These are phyloP conservation scores for Coniochaeta ligniaria DNA, from an alignment of 2,329 filamentous ascomycete genomes.

Conservation along the genomic window DNA sequence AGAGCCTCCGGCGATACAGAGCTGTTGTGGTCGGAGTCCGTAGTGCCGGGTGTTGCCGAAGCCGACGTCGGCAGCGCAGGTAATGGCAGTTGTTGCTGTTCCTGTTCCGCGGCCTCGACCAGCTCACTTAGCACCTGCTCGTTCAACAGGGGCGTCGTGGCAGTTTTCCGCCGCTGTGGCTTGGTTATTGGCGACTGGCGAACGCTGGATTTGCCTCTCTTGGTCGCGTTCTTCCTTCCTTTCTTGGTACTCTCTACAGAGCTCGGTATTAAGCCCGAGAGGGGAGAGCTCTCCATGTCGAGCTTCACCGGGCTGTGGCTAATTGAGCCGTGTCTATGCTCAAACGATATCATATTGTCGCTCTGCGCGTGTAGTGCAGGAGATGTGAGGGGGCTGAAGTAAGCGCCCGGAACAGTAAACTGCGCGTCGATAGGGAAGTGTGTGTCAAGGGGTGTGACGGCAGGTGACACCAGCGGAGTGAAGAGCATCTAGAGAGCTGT, in stretches of 20 bases:
- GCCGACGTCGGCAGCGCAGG: slow-evolving; percentile 18
- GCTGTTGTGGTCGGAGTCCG: slow-evolving; percentile 56
- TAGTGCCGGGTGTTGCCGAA: slow-evolving; percentile 33
- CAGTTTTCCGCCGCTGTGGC: slow-evolving; percentile 48
- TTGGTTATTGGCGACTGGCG: slow-evolving; percentile 70
- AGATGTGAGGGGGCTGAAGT: slow-evolving; percentile 79
- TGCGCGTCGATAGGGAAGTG: slow-evolving; percentile 54
- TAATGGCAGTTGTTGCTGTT: slow-evolving; percentile 23
- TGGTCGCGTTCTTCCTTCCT: slow-evolving; percentile 42
- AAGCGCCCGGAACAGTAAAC: slow-evolving; percentile 61
- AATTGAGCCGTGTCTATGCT: slow-evolving; percentile 36
- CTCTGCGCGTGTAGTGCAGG: slow-evolving; percentile 70
- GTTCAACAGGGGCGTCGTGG: slow-evolving; percentile 47
- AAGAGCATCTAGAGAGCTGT: slow-evolving; percentile 56
- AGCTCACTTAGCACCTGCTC: slow-evolving; percentile 49
- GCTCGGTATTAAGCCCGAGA: slow-evolving; percentile 28
- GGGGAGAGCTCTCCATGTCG: slow-evolving; percentile 37
- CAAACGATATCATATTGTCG: slow-evolving; percentile 38
- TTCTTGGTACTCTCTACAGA: slow-evolving; percentile 43
- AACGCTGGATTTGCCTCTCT: slow-evolving; percentile 45
- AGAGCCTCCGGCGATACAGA: slow-evolving; percentile 58
- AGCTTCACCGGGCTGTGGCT: background rate
- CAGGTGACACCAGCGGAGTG: slow-evolving; percentile 77
- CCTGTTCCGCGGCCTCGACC: slow-evolving; percentile 31
- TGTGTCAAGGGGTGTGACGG: slow-evolving; percentile 70